Evolutionary conservation across 2,329 filamentous ascomycete genomes (phyloP).

Genomic region (Fusarium dimerum): DNA sequence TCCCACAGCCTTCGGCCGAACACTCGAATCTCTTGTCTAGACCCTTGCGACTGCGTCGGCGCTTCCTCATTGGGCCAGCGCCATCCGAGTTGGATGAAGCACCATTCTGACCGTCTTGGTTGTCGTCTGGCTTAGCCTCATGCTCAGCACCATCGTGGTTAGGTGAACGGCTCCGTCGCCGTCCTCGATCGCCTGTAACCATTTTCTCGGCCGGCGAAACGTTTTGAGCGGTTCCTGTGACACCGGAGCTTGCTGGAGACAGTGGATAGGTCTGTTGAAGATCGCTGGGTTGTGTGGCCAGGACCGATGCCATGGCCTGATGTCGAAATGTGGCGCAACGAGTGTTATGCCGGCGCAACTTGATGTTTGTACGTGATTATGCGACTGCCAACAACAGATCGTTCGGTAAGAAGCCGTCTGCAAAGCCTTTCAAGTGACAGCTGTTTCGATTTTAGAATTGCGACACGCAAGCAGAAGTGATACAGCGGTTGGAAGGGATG

Average conservation of each 20-base stretch:
- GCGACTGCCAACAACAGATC: background rate
- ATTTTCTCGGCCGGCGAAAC: constrained; percentile 35
- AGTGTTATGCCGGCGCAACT: background rate
- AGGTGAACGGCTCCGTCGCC: constrained; percentile 44
- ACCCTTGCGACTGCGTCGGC: constrained; percentile 73
- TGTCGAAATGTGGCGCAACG: constrained; percentile 6
- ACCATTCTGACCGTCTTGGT: constrained; percentile 35
- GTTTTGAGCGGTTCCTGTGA: constrained; percentile 46
- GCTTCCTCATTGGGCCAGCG: constrained; percentile 62
- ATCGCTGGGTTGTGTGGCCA: constrained; percentile 25
- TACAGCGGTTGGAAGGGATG: background rate
- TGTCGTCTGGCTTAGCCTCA: constrained; percentile 40
- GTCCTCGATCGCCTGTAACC: constrained; percentile 37
- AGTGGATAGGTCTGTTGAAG: constrained; percentile 39
- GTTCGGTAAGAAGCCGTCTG: constrained; percentile 8
- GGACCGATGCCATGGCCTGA: constrained; percentile 30
- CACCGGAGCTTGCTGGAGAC: constrained; percentile 40
- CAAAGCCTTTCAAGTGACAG: background rate
- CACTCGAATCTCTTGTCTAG: constrained; percentile 84
- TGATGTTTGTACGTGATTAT: background rate
- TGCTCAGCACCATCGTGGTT: constrained; percentile 44
- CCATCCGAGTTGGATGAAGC: constrained; percentile 56
- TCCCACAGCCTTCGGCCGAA: constrained; percentile 83
- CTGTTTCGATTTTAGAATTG: background rate
- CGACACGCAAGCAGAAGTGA: background rate